These are phyloP conservation scores for Amauroascus niger DNA, from an alignment of 2,329 filamentous ascomycete species.

Conservation along the genomic window DNA sequence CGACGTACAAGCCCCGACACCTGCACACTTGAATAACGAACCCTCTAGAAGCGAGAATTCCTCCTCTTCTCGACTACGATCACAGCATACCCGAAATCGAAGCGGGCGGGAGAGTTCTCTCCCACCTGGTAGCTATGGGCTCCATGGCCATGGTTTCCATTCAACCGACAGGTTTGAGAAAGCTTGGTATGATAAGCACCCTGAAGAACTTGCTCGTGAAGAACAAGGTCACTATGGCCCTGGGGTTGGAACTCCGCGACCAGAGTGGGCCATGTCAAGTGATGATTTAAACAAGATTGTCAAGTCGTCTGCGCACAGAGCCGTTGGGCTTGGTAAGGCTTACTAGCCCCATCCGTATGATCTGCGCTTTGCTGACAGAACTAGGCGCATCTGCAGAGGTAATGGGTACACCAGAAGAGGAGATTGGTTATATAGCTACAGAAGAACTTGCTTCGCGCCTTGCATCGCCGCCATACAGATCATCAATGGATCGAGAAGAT, in stretches of 20 bases:
- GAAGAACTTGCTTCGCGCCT: constrained; percentile 75
- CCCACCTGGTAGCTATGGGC: constrained; percentile 83
- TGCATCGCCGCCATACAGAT: constrained; percentile 49
- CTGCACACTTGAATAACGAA: constrained; percentile 49
- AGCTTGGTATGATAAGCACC: constrained; percentile 88
- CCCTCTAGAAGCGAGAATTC: background rate
- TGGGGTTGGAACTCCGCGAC: constrained; percentile 49
- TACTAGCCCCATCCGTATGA: background rate
- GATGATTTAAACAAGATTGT: constrained; percentile 88
- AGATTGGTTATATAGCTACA: constrained; percentile 77
- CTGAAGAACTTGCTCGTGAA: constrained; percentile 64
- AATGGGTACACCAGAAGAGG: constrained; percentile 72
- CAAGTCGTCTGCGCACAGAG: constrained; percentile 51
- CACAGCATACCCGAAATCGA: constrained; percentile 58
- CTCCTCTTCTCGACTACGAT: constrained; percentile 36
- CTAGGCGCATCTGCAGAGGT: constrained; percentile 55
- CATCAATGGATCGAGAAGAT: constrained; percentile 24
- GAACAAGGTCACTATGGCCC: constrained; percentile 57
- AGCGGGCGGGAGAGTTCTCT: constrained; percentile 61
- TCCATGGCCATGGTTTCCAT: constrained; percentile 74
- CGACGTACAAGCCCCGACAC: constrained; percentile 91
- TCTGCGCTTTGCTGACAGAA: constrained; percentile 18
- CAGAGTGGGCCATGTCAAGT: constrained; percentile 77
- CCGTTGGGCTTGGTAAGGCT: constrained; percentile 44
- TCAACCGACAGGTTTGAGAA: constrained; percentile 75